phyloP scores from a whole-genome alignment of 257 asterid species.

The Solanum chiquidenum region DNA sequence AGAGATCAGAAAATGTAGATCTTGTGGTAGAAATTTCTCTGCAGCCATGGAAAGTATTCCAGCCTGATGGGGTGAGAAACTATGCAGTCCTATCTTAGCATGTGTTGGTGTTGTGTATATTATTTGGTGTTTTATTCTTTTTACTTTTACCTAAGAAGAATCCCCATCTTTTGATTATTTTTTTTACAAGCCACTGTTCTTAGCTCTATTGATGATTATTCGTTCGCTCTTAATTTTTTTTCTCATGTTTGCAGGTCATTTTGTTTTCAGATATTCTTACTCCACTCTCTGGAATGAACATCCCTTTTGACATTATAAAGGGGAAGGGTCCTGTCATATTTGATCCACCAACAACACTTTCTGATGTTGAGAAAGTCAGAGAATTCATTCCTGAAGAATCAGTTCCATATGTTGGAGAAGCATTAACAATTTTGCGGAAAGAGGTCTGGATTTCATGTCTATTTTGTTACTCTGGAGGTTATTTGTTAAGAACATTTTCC shows the following conservation, averaged over 20 bases:
- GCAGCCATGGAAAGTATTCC: constrained; percentile 94
- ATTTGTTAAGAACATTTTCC: not conserved
- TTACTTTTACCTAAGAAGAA: not conserved
- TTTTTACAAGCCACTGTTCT: not conserved
- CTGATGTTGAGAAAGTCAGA: constrained; percentile 76
- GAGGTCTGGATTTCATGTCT: constrained; percentile 42
- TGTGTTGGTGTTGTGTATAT: not conserved
- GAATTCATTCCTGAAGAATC: constrained; percentile 84
- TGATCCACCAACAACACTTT: constrained; percentile 53
- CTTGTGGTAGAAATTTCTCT: constrained; percentile 98
- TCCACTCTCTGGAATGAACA: constrained; percentile 94
- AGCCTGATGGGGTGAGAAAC: constrained; percentile 84
- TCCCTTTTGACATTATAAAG: constrained; percentile 91
- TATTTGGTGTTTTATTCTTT: not conserved
- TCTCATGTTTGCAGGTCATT: constrained; percentile 58
- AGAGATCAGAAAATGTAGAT: constrained; percentile 95
- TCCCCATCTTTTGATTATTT: not conserved
- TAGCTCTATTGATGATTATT: not conserved
- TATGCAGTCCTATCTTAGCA: not conserved
- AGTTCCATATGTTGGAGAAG: constrained; percentile 97
- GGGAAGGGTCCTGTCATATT: constrained; percentile 96
- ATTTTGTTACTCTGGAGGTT: not conserved
- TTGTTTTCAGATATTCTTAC: constrained; percentile 98
- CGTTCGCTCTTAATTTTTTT: not conserved
- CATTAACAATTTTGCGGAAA: constrained; percentile 74